Evolutionary conservation across 257 asterid genomes (phyloP).

Genomic region (Henckelia pumila): DNA sequence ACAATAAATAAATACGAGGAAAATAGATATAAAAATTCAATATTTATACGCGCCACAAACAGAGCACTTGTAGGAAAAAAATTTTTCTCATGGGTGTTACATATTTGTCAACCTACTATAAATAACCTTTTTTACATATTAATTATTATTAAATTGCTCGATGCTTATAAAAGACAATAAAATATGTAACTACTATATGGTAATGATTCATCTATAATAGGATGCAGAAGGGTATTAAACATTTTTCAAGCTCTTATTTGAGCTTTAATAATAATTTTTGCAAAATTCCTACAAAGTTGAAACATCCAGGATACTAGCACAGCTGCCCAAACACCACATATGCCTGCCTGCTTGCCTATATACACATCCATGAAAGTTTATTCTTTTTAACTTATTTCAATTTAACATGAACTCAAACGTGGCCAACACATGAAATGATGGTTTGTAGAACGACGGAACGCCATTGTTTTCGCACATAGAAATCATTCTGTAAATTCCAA

Average conservation of each 20-base stretch:
- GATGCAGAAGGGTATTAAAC: not conserved
- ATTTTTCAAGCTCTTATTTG: not conserved
- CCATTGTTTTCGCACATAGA: slow-evolving; percentile 5
- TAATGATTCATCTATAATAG: too few species aligned
- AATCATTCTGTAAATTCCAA: slow-evolving; percentile 4
- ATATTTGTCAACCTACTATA: not conserved
- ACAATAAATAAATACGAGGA: too few species aligned
- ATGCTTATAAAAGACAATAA: too few species aligned
- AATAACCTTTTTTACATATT: too few species aligned
- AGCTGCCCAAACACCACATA: slow-evolving; percentile 14
- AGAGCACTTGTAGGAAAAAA: too few species aligned
- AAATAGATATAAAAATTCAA: too few species aligned
- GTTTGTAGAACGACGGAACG: slow-evolving; percentile 2
- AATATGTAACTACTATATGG: not conserved
- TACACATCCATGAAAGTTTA: slow-evolving; percentile 25
- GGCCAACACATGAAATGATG: slow-evolving; percentile 8
- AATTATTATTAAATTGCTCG: too few species aligned
- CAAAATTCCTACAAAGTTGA: not conserved
- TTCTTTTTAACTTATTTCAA: slow-evolving; percentile 22
- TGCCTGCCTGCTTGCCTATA: slow-evolving; percentile 22
- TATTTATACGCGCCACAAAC: too few species aligned
- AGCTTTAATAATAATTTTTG: not conserved
- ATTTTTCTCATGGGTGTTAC: too few species aligned
- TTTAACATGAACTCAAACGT: slow-evolving; percentile 17
- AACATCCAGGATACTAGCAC: slow-evolving; percentile 2